Percentiles rank a stretch among this genome's conserved stretches.
These are phyloP conservation scores for Magnusiomyces suaveolens DNA, from an alignment of 1,139 yeast genomes.

Conservation along the genomic window DNA sequence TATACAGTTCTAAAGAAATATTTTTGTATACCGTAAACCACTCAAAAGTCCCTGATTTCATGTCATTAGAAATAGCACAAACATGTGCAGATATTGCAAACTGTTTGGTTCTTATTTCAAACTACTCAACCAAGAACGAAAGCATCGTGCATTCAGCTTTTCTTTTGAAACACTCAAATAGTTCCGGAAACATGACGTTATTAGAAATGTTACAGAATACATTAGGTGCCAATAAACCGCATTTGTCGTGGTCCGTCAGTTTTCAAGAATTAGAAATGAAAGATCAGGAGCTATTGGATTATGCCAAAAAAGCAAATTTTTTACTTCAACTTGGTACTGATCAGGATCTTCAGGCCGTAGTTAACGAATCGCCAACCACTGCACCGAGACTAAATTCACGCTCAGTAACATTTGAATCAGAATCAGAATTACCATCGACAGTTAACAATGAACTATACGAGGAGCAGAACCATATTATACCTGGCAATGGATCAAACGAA, in stretches of 20 bases:
- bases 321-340: not conserved
- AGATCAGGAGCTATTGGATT: not conserved
- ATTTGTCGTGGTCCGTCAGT: not conserved
- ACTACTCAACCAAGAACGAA: not conserved
- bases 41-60: slow-evolving; percentile 13
- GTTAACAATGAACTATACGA: too few relatives aligned
- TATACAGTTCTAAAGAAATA: slow-evolving; percentile 4
- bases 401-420: not conserved
- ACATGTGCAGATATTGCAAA: slow-evolving; percentile 12
- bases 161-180: not conserved
- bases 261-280: not conserved
- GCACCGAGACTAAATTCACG: not conserved
- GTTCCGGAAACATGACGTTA: not conserved
- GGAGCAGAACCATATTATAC: too few relatives aligned
- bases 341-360: not conserved
- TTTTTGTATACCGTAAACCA: slow-evolving; percentile 9
- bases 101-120: slow-evolving; percentile 9
- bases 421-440: too few relatives aligned
- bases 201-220: not conserved
- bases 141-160: not conserved
- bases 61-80: slow-evolving; percentile 9
- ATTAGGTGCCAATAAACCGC: not conserved
- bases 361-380: not conserved
- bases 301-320: not conserved
- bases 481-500: too few relatives aligned